Percentiles rank a stretch among this genome's conserved stretches.
These are phyloP conservation scores for Brasenia schreberi DNA, from an alignment of 164 flowering plant genomes.

Conservation along the genomic window DNA sequence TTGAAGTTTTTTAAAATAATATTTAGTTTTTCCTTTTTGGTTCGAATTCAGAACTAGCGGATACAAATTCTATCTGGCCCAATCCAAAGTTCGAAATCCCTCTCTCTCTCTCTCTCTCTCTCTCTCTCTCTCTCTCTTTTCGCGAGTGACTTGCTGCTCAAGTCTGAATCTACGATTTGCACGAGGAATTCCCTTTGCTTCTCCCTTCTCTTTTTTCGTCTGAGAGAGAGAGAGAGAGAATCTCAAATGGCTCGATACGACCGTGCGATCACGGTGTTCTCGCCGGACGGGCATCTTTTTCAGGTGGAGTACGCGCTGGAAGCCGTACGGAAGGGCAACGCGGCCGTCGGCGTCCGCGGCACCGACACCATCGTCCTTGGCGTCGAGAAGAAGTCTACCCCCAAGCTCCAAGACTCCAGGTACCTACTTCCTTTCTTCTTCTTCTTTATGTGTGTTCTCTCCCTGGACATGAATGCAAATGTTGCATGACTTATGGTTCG, in stretches of 20 bases:
- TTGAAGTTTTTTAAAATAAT: too few species aligned
- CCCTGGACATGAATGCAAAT: neutral
- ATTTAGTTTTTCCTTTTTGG: too few species aligned
- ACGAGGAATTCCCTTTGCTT: too few species aligned
- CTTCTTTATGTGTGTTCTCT: neutral
- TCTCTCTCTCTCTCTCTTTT: too few species aligned
- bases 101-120: too few species aligned
- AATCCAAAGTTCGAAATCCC: too few species aligned
- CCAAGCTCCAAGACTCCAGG: slow-evolving; percentile 93
- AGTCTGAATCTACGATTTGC: neutral
- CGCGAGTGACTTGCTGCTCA: neutral
- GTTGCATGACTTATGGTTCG: too few species aligned
- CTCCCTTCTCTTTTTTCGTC: too few species aligned
- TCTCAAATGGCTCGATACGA: slow-evolving; percentile 61
- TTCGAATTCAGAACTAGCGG: too few species aligned
- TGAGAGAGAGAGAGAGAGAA: too few species aligned
- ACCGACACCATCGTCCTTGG: slow-evolving; percentile 84
- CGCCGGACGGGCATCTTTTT: slow-evolving; percentile 95
- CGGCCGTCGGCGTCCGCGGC: slow-evolving; percentile 97
- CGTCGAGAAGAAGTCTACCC: slow-evolving; percentile 91
- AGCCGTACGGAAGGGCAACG: slow-evolving; percentile 97
- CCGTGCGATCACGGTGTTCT: slow-evolving; percentile 96
- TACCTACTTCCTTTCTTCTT: slow-evolving; percentile 8
- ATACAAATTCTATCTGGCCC: too few species aligned
- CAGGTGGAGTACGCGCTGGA: slow-evolving; percentile 98